Conservation (phyloP, 805 yeast genomes). For the Ogataea thermomethanolica region DNA sequence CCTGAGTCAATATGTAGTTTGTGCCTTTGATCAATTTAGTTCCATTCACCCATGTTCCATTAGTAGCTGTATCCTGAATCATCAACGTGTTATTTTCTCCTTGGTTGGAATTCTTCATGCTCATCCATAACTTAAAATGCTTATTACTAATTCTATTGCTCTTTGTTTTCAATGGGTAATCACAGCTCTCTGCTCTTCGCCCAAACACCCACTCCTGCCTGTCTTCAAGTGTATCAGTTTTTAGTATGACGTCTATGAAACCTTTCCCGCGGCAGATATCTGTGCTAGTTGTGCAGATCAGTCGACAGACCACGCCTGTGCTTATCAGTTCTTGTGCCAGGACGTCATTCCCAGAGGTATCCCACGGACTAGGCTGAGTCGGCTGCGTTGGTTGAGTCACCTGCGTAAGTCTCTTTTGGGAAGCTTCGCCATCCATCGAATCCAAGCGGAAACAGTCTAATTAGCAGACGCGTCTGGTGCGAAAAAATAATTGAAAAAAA, state of each 20-base stretch:
- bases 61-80: constrained; percentile 79
- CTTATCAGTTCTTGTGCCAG: constrained; percentile 26
- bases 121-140: constrained; percentile 69
- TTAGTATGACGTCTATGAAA: constrained; percentile 32
- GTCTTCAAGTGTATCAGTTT: constrained; percentile 12
- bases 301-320: constrained; percentile 34
- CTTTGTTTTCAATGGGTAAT: constrained; percentile 54
- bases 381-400: constrained; percentile 35
- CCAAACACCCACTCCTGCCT: constrained; percentile 53
- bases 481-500: constrained; percentile 4
- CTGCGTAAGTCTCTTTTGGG: constrained; percentile 13
- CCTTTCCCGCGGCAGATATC: constrained; percentile 22
- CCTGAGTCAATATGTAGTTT: constrained; percentile 80
- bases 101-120: constrained; percentile 41
- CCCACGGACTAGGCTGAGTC: constrained; percentile 34
- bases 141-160: constrained; percentile 68
- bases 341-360: constrained; percentile 24
- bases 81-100: constrained; percentile 32
- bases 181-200: constrained; percentile 57
- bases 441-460: not conserved
- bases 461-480: constrained; percentile 9
- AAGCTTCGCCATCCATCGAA: constrained; percentile 5
- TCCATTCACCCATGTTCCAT: constrained; percentile 87
- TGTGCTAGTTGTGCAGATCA: constrained; percentile 32
- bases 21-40: constrained; percentile 68